A percentile compares a stretch with the other conserved stretches of the same genome.
phyloP scores from a whole-genome alignment of 176 grass and related monocot genomes.

The Triticum turgidum region DNA sequence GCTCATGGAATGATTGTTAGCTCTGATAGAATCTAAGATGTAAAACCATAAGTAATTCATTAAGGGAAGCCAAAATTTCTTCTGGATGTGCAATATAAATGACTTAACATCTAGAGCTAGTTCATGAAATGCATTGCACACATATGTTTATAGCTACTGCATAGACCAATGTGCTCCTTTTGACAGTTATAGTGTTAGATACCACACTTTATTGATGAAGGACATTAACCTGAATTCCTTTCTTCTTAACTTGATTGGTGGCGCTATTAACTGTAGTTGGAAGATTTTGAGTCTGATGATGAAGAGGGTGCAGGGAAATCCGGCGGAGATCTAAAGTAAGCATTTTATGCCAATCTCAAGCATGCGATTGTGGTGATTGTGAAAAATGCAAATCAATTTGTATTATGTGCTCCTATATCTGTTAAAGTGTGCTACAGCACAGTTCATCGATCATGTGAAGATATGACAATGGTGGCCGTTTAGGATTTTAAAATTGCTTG shows the following conservation, averaged over 20 bases:
- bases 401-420: not conserved
- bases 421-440: constrained; percentile 5
- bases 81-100: not conserved
- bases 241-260: constrained; percentile 24
- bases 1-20: not conserved
- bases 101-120: not conserved
- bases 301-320: constrained; percentile 48
- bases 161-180: not conserved
- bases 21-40: not conserved
- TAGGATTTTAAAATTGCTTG: not conserved
- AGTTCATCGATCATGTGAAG: not conserved
- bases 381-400: constrained; percentile 1
- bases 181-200: not conserved
- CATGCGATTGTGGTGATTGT: not conserved
- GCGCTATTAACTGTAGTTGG: constrained; percentile 50
- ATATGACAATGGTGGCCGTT: not conserved
- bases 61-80: not conserved
- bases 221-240: not conserved
- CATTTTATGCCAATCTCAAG: not conserved
- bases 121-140: not conserved
- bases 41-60: not conserved
- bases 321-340: constrained; percentile 58
- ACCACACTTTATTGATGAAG: not conserved
- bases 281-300: constrained; percentile 64
- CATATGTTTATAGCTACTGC: not conserved